Conservation (phyloP, 352 stramenopile species). For the Halophytophthora polymorphica region DNA sequence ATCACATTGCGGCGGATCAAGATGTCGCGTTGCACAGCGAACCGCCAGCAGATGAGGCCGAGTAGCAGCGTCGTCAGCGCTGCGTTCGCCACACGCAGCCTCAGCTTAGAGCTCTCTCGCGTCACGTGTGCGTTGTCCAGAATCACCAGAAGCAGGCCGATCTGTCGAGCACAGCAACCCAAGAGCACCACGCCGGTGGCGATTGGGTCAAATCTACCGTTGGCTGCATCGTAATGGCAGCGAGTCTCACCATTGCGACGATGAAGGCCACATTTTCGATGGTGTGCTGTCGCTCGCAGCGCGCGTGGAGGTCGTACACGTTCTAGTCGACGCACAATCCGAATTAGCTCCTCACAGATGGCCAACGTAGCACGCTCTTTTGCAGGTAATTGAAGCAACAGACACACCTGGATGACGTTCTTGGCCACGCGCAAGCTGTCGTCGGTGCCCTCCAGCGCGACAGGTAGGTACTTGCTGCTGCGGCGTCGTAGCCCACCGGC, state of each 20-base stretch:
- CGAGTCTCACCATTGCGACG: constrained; percentile 38
- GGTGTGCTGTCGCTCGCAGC: constrained; percentile 56
- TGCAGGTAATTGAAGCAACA: background rate
- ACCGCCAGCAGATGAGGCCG: constrained; percentile 50
- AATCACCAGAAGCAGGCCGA: constrained; percentile 58
- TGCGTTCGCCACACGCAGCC: constrained; percentile 39
- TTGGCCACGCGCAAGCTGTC: constrained; percentile 48
- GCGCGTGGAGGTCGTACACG: constrained; percentile 57
- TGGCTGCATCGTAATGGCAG: background rate
- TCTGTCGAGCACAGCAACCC: constrained; percentile 12
- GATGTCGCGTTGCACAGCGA: constrained; percentile 51
- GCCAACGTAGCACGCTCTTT: too few relatives aligned
- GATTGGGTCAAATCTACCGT: background rate
- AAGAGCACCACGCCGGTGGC: background rate
- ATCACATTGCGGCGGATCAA: constrained; percentile 60
- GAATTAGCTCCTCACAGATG: too few relatives aligned
- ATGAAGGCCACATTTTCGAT: constrained; percentile 57
- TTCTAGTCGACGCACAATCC: constrained; percentile 22
- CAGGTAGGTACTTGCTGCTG: constrained; percentile 49
- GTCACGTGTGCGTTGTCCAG: constrained; percentile 62
- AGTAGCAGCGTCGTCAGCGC: constrained; percentile 49
- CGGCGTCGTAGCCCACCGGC: constrained; percentile 6
- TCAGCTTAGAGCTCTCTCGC: constrained; percentile 27
- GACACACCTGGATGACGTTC: constrained; percentile 44
- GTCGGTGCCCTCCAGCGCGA: constrained; percentile 6